Evolutionary conservation across 805 yeast species (phyloP).

Genomic region (Metschnikowia matae): DNA sequence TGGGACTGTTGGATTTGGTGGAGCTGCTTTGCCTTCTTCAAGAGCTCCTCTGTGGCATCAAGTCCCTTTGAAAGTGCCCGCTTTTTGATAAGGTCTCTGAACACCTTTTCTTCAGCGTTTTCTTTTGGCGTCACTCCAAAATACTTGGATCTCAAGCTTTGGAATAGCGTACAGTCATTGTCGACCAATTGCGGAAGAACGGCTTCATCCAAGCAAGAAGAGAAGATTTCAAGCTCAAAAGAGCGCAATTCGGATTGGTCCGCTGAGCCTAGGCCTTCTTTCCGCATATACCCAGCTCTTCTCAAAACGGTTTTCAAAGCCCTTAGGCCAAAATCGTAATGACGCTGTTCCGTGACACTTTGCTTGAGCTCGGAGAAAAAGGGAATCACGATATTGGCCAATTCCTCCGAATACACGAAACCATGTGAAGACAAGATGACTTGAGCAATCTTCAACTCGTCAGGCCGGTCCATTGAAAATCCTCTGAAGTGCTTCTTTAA

Average conservation of each 20-base stretch:
- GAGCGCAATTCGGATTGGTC: slow-evolving; percentile 1
- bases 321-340: slow-evolving; percentile 89
- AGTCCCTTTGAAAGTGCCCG: slow-evolving; percentile 32
- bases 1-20: slow-evolving; percentile 56
- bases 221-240: slow-evolving; percentile 5
- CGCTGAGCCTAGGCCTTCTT: slow-evolving; percentile 14
- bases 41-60: slow-evolving; percentile 39
- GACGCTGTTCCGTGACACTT: slow-evolving; percentile 51
- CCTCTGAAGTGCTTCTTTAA: slow-evolving; percentile 73
- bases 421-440: slow-evolving; percentile 74
- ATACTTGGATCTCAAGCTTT: slow-evolving; percentile 3
- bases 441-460: slow-evolving; percentile 61
- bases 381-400: slow-evolving; percentile 50
- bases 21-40: slow-evolving; percentile 56
- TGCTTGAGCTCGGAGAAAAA: slow-evolving; percentile 47
- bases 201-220: slow-evolving; percentile 51
- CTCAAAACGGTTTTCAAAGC: slow-evolving; percentile 66
- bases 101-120: slow-evolving; percentile 12
- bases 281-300: slow-evolving; percentile 49
- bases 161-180: slow-evolving; percentile 45
- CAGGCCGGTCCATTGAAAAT: slow-evolving; percentile 72
- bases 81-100: slow-evolving; percentile 14
- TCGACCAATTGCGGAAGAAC: slow-evolving; percentile 63
- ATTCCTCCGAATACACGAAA: slow-evolving; percentile 42
- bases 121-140: slow-evolving; percentile 22